Conservation (phyloP, 2,329 filamentous ascomycete genomes). For the Aspergillus proliferans region DNA sequence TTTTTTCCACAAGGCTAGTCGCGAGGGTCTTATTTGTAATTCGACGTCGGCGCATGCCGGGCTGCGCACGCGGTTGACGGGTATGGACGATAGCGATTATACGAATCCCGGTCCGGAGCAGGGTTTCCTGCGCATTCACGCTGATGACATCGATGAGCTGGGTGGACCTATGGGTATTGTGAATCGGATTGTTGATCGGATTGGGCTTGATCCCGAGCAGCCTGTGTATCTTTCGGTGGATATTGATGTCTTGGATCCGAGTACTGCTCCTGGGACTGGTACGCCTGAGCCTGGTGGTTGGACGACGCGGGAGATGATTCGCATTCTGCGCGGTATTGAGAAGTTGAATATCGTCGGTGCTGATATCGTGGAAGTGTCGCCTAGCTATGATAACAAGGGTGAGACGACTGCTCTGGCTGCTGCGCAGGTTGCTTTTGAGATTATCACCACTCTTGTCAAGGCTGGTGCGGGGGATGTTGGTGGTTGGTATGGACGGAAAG, state of each 20-base stretch:
- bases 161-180: constrained; percentile 63
- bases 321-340: constrained; percentile 76
- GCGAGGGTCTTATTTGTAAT: constrained; percentile 73
- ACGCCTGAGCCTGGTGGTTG: constrained; percentile 88
- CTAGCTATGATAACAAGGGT: constrained; percentile 72
- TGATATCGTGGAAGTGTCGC: constrained; percentile 83
- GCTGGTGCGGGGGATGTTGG: constrained; percentile 33
- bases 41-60: constrained; percentile 73
- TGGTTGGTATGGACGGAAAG: constrained; percentile 35
- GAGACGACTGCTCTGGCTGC: constrained; percentile 79
- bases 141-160: constrained; percentile 81
- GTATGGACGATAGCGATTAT: constrained; percentile 60
- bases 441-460: constrained; percentile 61
- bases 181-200: constrained; percentile 60
- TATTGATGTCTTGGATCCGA: constrained; percentile 75
- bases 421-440: constrained; percentile 77
- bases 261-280: constrained; percentile 66
- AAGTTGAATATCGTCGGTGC: constrained; percentile 78
- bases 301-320: constrained; percentile 81
- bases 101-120: constrained; percentile 64
- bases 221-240: constrained; percentile 78
- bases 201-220: constrained; percentile 59
- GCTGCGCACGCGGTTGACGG: constrained; percentile 68
- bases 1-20: constrained; percentile 84
- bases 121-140: constrained; percentile 72